These are phyloP conservation scores for Telfairia occidentalis DNA, from an alignment of 331 rosid genomes.

Conservation along the genomic window DNA sequence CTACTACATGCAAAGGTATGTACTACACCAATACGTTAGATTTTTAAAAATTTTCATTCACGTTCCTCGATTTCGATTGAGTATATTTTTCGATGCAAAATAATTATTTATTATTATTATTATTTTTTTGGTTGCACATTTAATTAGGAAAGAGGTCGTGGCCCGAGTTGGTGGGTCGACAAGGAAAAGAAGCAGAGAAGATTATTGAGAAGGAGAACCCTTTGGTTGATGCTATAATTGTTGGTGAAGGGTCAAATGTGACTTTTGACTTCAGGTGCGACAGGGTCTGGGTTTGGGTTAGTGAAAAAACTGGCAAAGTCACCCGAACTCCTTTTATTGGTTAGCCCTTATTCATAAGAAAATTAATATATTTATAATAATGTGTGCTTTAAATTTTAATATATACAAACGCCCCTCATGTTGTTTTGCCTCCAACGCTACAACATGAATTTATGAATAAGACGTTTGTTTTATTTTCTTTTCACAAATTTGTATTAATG, in stretches of 20 bases:
- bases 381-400: neutral
- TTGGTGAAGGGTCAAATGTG: conserved; percentile 7
- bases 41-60: too few species aligned
- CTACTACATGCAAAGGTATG: neutral
- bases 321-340: neutral
- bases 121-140: too few species aligned
- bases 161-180: conserved; percentile 27
- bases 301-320: conserved; percentile 4
- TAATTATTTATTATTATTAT: too few species aligned
- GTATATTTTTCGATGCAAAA: too few species aligned
- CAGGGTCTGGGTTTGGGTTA: conserved; percentile 32
- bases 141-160: conserved; percentile 26
- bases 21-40: too few species aligned
- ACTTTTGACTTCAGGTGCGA: conserved; percentile 1
- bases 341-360: neutral
- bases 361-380: neutral
- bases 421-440: neutral
- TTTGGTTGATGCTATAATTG: conserved; percentile 7
- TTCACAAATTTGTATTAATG: too few species aligned
- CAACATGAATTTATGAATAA: neutral
- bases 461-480: neutral
- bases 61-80: too few species aligned
- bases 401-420: neutral
- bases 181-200: conserved; percentile 14
- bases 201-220: conserved; percentile 19